Percentiles rank a stretch among this genome's conserved stretches.
Evolutionary conservation across 495 filamentous ascomycete genomes (phyloP).

Genomic region (Polyplosphaeria fusca): DNA sequence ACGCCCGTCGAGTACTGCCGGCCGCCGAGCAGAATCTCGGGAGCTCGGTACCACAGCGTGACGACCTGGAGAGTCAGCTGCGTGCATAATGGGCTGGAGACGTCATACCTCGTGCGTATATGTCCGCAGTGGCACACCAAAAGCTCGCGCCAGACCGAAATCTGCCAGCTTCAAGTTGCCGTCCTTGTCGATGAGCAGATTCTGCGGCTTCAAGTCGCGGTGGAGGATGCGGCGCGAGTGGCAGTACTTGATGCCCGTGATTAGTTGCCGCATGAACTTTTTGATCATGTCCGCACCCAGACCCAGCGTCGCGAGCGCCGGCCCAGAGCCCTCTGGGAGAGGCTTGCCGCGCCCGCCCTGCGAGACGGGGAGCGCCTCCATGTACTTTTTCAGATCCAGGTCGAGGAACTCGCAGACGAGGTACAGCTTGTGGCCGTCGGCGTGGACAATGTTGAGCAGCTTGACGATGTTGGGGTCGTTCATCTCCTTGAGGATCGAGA

Average conservation of each 20-base stretch:
- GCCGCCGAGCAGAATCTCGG: conserved; percentile 94
- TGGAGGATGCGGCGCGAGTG: conserved; percentile 94
- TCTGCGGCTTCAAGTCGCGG: conserved; percentile 96
- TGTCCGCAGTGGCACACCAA: conserved; percentile 92
- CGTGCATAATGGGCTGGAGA: background rate
- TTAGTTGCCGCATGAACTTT: conserved; percentile 94
- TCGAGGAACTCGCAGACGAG: conserved; percentile 99
- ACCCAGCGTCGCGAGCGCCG: conserved; percentile 66
- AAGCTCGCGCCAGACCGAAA: conserved; percentile 93
- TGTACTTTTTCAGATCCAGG: conserved; percentile 98
- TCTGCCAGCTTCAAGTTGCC: conserved; percentile 97
- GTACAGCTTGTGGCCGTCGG: conserved; percentile 95
- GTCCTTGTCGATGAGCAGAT: conserved; percentile 88
- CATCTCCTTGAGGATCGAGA: conserved; percentile 97
- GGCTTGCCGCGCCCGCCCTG: conserved; percentile 88
- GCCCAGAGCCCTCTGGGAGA: conserved; percentile 71
- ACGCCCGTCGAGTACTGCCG: conserved; percentile 98
- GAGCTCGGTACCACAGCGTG: conserved; percentile 97
- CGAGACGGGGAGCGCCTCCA: conserved; percentile 90
- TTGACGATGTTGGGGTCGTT: conserved; percentile 98
- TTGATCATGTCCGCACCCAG: conserved; percentile 89
- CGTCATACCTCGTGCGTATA: conserved; percentile 87
- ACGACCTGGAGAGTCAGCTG: conserved; percentile 65
- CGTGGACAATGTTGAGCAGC: conserved; percentile 97
- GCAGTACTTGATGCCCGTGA: conserved; percentile 89